A percentile compares a stretch with the other conserved stretches of the same genome.
Conservation (phyloP, 305 asterid species). For the Petunia hybrid region DNA sequence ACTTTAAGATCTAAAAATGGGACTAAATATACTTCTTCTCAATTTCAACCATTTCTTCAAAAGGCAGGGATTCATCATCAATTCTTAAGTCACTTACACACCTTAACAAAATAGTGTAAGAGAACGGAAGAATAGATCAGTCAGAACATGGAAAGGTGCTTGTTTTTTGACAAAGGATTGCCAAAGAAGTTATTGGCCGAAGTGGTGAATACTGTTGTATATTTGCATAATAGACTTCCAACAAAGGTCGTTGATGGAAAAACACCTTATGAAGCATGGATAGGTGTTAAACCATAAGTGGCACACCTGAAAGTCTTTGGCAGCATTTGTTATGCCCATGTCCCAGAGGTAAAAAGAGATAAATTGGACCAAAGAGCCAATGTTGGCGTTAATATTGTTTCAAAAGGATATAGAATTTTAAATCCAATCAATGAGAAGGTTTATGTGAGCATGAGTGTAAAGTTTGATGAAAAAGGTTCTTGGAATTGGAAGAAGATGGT, state of each 20-base stretch:
- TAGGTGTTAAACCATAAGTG: background rate
- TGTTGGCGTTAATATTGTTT: no score
- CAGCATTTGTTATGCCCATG: no score
- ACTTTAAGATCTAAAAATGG: no score
- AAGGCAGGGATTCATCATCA: slow-evolving; percentile 18
- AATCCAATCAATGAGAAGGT: background rate
- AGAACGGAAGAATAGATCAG: background rate
- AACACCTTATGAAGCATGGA: no score
- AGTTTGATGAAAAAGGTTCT: no score
- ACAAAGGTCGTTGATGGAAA: background rate
- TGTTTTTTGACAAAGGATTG: background rate
- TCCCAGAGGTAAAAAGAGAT: no score
- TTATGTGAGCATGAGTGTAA: background rate
- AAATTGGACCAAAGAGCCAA: no score
- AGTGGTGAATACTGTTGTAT: background rate
- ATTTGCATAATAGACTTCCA: no score
- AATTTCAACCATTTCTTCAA: slow-evolving; percentile 5
- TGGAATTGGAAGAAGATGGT: no score
- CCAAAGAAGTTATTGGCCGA: background rate
- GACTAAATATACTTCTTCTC: background rate
- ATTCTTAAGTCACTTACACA: background rate
- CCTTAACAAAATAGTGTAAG: background rate
- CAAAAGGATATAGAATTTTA: no score
- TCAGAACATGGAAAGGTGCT: background rate
- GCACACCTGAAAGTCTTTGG: background rate